Conservation (phyloP, 2,329 filamentous ascomycete species). For the Colletotrichum incanum region DNA sequence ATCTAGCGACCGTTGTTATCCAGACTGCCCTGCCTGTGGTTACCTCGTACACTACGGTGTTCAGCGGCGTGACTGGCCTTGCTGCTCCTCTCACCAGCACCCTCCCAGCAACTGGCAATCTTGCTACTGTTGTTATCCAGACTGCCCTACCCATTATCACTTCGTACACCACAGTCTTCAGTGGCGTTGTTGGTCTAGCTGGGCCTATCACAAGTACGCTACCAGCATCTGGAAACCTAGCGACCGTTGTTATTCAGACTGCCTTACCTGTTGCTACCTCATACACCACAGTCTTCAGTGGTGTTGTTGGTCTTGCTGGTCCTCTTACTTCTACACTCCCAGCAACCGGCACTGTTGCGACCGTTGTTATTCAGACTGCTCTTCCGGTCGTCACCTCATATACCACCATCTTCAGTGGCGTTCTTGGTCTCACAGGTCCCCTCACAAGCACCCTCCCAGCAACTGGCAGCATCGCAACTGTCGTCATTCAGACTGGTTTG, state of each 20-base stretch:
- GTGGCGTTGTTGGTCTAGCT: neutral
- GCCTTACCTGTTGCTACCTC: conserved; percentile 9
- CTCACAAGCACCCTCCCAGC: neutral
- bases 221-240: neutral
- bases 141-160: conserved; percentile 18
- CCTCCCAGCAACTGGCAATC: neutral
- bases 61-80: neutral
- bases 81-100: neutral
- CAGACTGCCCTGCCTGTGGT: neutral
- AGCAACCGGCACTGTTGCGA: neutral
- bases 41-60: neutral
- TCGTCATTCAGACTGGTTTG: neutral
- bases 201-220: neutral
- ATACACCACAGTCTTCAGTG: conserved; percentile 10
- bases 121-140: conserved; percentile 21
- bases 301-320: neutral
- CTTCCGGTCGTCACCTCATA: neutral
- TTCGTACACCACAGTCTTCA: conserved; percentile 6
- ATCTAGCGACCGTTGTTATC: neutral
- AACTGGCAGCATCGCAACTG: neutral
- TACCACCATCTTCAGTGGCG: neutral
- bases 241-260: neutral
- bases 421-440: neutral
- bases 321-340: neutral
- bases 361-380: neutral